Conservation (phyloP, 1,139 yeast species). For the Yamadazyma friedrichii region DNA sequence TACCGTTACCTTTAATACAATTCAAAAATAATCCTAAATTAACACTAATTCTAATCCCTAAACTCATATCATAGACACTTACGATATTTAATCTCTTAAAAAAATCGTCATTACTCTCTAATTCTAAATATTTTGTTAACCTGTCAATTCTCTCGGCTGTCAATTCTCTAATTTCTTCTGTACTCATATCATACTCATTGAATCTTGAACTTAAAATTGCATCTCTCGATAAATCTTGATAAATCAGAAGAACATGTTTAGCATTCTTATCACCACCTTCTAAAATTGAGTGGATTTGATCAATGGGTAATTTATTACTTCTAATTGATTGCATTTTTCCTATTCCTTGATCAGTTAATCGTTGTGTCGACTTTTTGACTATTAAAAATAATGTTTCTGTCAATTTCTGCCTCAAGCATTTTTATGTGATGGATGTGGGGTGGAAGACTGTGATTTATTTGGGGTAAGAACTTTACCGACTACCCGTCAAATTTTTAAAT, state of each 20-base stretch:
- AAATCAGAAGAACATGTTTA: constrained; percentile 25
- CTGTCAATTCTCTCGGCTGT: constrained; percentile 38
- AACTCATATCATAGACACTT: constrained; percentile 59
- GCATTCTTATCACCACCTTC: constrained; percentile 38
- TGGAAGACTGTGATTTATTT: no score
- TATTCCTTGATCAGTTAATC: no score
- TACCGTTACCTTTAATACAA: constrained; percentile 73
- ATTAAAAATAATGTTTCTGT: no score
- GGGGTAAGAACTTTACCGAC: no score
- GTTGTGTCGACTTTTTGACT: no score
- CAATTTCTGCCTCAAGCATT: no score
- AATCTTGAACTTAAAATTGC: constrained; percentile 37
- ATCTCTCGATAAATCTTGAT: constrained; percentile 44
- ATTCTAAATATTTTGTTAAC: constrained; percentile 38
- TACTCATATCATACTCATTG: constrained; percentile 36
- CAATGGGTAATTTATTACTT: constrained; percentile 25
- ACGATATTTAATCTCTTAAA: constrained; percentile 51
- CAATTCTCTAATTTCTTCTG: constrained; percentile 36
- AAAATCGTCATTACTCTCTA: constrained; percentile 35
- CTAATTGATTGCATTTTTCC: not conserved
- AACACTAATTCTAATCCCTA: constrained; percentile 54
- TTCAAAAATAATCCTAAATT: constrained; percentile 70
- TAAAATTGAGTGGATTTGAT: constrained; percentile 38
- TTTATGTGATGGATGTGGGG: no score
- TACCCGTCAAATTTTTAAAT: no score